These are phyloP conservation scores for Rhododendron williamsianum DNA, from an alignment of 148 eudicot genomes.

Conservation along the genomic window DNA sequence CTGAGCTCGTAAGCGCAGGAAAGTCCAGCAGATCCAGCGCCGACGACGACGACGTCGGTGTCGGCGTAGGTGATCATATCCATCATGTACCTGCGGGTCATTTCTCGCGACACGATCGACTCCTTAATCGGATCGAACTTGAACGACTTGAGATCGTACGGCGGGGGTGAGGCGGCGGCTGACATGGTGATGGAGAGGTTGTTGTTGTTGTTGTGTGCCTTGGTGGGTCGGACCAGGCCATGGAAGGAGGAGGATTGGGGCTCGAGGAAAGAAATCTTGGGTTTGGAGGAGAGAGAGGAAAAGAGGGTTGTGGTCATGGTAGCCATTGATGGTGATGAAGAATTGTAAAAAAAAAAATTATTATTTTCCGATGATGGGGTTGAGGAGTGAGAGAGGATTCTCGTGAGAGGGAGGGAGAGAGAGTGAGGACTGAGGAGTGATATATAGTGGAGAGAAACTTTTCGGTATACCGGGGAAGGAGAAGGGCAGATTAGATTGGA, in stretches of 20 bases:
- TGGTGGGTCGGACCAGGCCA: neutral
- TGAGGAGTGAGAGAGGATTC: slow-evolving; percentile 15
- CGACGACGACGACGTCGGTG: slow-evolving; percentile 83
- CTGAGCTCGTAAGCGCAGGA: slow-evolving; percentile 86
- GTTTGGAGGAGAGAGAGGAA: neutral
- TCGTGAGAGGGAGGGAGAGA: slow-evolving; percentile 22
- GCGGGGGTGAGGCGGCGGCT: slow-evolving; percentile 24
- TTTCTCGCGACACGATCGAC: slow-evolving; percentile 83
- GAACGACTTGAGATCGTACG: slow-evolving; percentile 54
- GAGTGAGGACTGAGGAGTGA: slow-evolving; percentile 14
- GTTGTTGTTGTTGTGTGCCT: slow-evolving; percentile 1
- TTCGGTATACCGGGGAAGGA: no score
- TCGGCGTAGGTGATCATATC: slow-evolving; percentile 91
- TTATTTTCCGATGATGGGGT: slow-evolving; percentile 1
- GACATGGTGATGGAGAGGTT: slow-evolving; percentile 31
- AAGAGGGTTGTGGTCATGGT: slow-evolving; percentile 18
- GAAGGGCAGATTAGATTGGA: no score
- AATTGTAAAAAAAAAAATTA: no score
- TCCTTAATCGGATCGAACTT: slow-evolving; percentile 79
- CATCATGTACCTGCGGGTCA: slow-evolving; percentile 94
- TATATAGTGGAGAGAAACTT: neutral
- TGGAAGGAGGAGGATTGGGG: neutral
- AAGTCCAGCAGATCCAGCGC: slow-evolving; percentile 95
- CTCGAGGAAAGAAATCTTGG: neutral
- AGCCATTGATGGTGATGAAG: slow-evolving; percentile 11